phyloP scores from a whole-genome alignment of 2,329 filamentous ascomycete genomes.

The Davidsoniella virescens region DNA sequence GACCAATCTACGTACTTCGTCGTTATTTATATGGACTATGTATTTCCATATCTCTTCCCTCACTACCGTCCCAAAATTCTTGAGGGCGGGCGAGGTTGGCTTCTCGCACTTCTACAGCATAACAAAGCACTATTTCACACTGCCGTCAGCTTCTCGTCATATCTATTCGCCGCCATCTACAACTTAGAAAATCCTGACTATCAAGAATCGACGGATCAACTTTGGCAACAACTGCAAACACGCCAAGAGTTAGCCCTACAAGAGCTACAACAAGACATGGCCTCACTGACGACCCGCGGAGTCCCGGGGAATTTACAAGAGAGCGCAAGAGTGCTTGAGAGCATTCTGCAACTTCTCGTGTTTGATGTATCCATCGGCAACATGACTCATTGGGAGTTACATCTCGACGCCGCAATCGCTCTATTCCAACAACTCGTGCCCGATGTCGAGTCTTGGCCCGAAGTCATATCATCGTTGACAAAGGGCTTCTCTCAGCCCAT shows the following conservation, averaged over 20 bases:
- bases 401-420: constrained; percentile 32
- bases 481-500: constrained; percentile 22
- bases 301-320: constrained; percentile 20
- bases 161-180: constrained; percentile 34
- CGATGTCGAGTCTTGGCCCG: constrained; percentile 22
- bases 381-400: constrained; percentile 33
- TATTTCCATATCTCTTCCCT: constrained; percentile 46
- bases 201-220: constrained; percentile 21
- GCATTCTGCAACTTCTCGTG: constrained; percentile 35
- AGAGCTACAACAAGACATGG: constrained; percentile 28
- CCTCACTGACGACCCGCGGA: constrained; percentile 20
- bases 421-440: constrained; percentile 32
- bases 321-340: constrained; percentile 28
- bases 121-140: constrained; percentile 43
- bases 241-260: constrained; percentile 29
- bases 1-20: constrained; percentile 24
- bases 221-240: constrained; percentile 25
- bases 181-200: constrained; percentile 15
- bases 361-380: constrained; percentile 32
- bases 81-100: constrained; percentile 43
- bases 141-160: constrained; percentile 37
- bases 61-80: constrained; percentile 42
- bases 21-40: constrained; percentile 45
- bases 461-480: constrained; percentile 20
- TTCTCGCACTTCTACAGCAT: constrained; percentile 38